Evolutionary conservation across 345 rosid species (phyloP), one percentile per base, ranked within the genome.

Genomic region (Arabidopsis arenosa): DNA sequence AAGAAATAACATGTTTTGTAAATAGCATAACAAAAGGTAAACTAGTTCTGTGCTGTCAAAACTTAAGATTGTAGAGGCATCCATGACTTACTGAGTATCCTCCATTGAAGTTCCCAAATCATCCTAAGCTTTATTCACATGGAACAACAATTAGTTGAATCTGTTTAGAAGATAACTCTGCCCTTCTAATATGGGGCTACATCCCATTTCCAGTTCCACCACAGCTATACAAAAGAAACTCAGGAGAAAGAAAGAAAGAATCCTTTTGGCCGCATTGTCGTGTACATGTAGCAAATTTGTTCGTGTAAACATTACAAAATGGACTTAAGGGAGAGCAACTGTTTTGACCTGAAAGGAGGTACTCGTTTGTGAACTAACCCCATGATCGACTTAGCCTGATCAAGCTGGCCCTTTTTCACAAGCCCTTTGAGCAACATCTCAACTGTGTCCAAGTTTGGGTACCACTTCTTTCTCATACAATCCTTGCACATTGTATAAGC

Each of bases 401-500:
- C 82, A 75, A 75, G 57, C 70, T 85, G 76, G 23, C 85, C 85
- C 33, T 66, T 84, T 72, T 66, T 80, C 71, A 73, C 82, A 9
- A 92, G 87, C 68, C 90, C 93, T 21, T 79, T 70, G 43, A 92
- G 82, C 80, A 92, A 73, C 45, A 82, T 40, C 80, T 63, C 47
- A 62, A 92, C 87, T 39, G 93, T 84, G 63, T 82, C 84, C 49
- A 92, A 68, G 75, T 81, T 90, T 12, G 88, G 85, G 70, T 80
- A 86, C 90, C 92, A 86, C 70, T 74, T 84, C 77, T 82, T 88
- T 65, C 59, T 73, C 93, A 90, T 86, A 75, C 89, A 84, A 74
- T 85, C 93, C 78, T 82, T 87, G 80, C 93, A 88, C 90, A 86
- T 85, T 1, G 88, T 86, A 70, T 81, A 88, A 54, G 90, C 87